Evolutionary conservation across 345 rosid genomes (phyloP).

Genomic region (Linum tenue): DNA sequence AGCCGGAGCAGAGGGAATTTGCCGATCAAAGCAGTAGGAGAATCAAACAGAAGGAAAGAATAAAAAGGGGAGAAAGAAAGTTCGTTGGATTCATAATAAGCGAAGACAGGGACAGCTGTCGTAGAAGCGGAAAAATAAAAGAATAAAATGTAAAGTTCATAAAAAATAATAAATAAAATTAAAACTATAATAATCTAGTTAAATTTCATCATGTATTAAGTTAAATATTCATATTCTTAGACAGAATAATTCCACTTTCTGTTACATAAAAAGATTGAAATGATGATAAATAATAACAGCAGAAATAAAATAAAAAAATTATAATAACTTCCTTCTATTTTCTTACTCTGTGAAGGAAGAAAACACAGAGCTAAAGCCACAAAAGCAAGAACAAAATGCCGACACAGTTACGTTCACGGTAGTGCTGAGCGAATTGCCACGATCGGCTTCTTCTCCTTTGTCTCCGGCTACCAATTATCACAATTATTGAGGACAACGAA

Average conservation of each 20-base stretch:
- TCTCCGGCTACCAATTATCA: background rate
- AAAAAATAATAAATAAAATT: too few relatives aligned
- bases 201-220: background rate
- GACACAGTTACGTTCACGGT: too few relatives aligned
- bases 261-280: too few relatives aligned
- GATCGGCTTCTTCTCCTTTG: background rate
- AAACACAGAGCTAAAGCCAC: too few relatives aligned
- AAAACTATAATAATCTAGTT: too few relatives aligned
- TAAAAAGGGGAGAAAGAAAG: background rate
- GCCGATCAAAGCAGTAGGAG: background rate
- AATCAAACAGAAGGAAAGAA: slow-evolving; percentile 1
- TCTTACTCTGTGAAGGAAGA: too few relatives aligned
- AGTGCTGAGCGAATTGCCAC: background rate
- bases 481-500: background rate
- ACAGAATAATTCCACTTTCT: too few relatives aligned
- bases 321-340: too few relatives aligned
- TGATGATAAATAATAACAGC: too few relatives aligned
- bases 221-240: too few relatives aligned
- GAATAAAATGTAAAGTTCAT: background rate
- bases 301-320: too few relatives aligned
- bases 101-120: slow-evolving; percentile 3
- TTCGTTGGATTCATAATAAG: slow-evolving; percentile 2
- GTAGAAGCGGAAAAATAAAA: background rate
- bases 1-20: background rate
- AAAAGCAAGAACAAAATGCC: too few relatives aligned